Evolutionary conservation across 2,329 filamentous ascomycete species (phyloP), one percentile per base, ranked within the genome.

Genomic region (Neonectria sp.): DNA sequence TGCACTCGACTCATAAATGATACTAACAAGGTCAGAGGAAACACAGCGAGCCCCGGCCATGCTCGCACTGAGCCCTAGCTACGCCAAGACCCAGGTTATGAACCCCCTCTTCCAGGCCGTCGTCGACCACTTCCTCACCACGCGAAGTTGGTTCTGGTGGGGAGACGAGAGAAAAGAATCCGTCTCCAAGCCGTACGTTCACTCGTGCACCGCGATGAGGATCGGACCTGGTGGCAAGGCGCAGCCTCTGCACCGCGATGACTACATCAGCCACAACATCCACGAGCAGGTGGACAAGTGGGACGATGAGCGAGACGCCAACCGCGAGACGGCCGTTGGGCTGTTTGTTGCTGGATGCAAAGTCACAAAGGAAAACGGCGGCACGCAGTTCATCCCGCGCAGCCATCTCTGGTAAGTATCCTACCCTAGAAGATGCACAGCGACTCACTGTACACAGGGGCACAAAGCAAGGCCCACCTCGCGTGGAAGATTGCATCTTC

Each of bases 221-320:
- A 71, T 71, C 21, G 68, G 68, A 0, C 69, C 69, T 31, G 68
- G 67, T 3, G 68, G 51, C 2, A 70, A 68, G 4, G 68, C 68
- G 1, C 67, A 71, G 27, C 69, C 68, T 2, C 68, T 71, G n/a
- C 68, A 71, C 24, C 65, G 68, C 1, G 69, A 71, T n/a, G 68
- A 71, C 15, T 70, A 70, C 7, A 68, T 71, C 27, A 61, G 59
- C 25, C 69, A 70, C 21, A 71, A 71, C 3, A 53, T 67, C 17
- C 56, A 65, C 24, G 8, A 46, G 15, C 37, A 51, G 21, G 25
- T 65, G 7, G 31, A 49, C 5, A 1, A 40, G 63, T 61, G 58
- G 63, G 52, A 66, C 37, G 57, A 66, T 13, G 56, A 55, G 49
- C 48, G 62, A 15, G 62, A 65, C 31, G 24, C 29, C 31, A 56